phyloP scores from a whole-genome alignment of 1,139 yeast genomes.

The Geotrichum fermentans region DNA sequence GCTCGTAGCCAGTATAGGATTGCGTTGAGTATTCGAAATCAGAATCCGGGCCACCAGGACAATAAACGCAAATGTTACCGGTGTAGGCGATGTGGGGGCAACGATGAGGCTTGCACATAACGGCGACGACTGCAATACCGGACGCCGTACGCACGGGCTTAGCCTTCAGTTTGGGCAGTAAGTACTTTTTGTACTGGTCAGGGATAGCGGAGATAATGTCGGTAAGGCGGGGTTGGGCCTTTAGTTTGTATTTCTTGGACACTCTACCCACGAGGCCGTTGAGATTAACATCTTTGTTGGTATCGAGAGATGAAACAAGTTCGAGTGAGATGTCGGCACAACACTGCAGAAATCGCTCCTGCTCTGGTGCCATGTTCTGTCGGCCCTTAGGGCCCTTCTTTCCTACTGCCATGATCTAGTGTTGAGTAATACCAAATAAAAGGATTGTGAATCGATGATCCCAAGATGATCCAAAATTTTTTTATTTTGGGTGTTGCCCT shows the following conservation, averaged over 20 bases:
- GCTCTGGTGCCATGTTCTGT: conserved; percentile 48
- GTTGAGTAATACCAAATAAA: background rate
- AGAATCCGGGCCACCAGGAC: conserved; percentile 99
- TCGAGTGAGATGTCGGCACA: conserved; percentile 91
- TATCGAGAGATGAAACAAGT: conserved; percentile 69
- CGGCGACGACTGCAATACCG: conserved; percentile 96
- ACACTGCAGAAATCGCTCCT: conserved; percentile 86
- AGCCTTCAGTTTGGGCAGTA: conserved; percentile 89
- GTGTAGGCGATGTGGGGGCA: conserved; percentile 99
- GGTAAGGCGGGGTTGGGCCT: conserved; percentile 89
- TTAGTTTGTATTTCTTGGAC: conserved; percentile 85
- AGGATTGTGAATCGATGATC: background rate
- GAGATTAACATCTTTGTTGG: conserved; percentile 75
- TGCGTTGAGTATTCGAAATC: conserved; percentile 98
- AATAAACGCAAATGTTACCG: conserved; percentile 95
- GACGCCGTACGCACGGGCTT: conserved; percentile 98
- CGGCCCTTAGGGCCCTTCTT: conserved; percentile 31
- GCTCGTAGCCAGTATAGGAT: conserved; percentile 97
- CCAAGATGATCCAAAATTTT: background rate
- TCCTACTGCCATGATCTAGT: conserved; percentile 6
- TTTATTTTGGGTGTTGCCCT: conserved; percentile 4
- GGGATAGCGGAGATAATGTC: conserved; percentile 95
- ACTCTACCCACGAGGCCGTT: conserved; percentile 82
- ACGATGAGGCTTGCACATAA: conserved; percentile 98
- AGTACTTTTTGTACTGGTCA: conserved; percentile 86